These are phyloP conservation scores for Blastosporella zonata DNA, from an alignment of 1,284 basidiomycete genomes.

Conservation along the genomic window DNA sequence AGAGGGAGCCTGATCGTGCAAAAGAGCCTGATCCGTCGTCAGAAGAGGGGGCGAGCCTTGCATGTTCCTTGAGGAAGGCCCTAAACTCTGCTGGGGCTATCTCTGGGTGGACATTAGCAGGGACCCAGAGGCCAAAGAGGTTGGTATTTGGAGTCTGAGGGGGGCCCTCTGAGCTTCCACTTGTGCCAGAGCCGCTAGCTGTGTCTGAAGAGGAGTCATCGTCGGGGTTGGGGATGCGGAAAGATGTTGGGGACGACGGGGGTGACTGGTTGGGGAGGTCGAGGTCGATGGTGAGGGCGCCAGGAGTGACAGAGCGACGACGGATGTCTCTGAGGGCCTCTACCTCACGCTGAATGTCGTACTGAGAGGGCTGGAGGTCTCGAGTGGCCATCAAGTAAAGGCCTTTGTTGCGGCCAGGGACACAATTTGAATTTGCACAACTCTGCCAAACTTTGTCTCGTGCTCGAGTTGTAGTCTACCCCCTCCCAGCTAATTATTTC, in stretches of 20 bases:
- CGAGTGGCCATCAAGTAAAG: constrained; percentile 30
- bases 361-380: constrained; percentile 71
- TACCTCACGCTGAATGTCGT: constrained; percentile 85
- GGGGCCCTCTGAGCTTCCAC: constrained; percentile 26
- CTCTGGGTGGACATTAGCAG: constrained; percentile 93
- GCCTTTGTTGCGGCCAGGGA: constrained; percentile 14
- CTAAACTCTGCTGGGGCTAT: constrained; percentile 96
- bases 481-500: too few relatives aligned
- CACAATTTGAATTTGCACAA: constrained; percentile 15
- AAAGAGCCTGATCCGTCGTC: constrained; percentile 39
- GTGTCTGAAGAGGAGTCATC: constrained; percentile 35
- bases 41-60: constrained; percentile 51
- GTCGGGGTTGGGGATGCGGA: constrained; percentile 43
- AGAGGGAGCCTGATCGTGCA: constrained; percentile 32
- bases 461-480: not conserved
- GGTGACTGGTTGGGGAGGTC: constrained; percentile 74
- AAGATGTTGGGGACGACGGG: constrained; percentile 50
- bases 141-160: constrained; percentile 26
- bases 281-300: constrained; percentile 79
- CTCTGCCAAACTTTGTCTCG: constrained; percentile 18
- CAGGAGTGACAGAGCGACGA: constrained; percentile 77
- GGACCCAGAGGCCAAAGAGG: constrained; percentile 83
- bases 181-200: constrained; percentile 23
- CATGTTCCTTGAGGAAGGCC: constrained; percentile 92
- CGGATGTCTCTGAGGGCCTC: constrained; percentile 81